Conservation (phyloP, 768 basidiomycete genomes). For the Pleurotus citrinopileatus region DNA sequence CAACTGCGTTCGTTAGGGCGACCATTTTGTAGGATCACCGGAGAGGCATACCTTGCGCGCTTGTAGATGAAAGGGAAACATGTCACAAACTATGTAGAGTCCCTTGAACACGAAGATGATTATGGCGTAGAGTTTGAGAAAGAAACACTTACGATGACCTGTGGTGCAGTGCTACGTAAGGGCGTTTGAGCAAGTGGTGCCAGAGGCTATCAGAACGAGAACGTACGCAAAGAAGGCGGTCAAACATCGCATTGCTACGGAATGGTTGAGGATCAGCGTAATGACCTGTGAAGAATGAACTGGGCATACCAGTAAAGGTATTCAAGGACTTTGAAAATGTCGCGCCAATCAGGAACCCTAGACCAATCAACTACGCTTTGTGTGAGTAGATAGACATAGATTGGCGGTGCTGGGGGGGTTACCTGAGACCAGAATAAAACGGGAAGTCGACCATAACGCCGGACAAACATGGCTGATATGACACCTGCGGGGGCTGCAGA, state of each 20-base stretch:
- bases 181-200: background rate
- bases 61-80: slow-evolving; percentile 60
- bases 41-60: slow-evolving; percentile 41
- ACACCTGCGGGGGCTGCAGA: slow-evolving; percentile 42
- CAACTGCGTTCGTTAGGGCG: slow-evolving; percentile 22
- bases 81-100: slow-evolving; percentile 48
- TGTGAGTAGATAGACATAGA: background rate
- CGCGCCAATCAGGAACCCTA: slow-evolving; percentile 50
- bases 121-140: background rate
- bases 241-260: slow-evolving; percentile 29
- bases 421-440: slow-evolving; percentile 59
- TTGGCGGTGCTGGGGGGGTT: slow-evolving; percentile 7
- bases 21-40: background rate
- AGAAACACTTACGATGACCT: slow-evolving; percentile 35
- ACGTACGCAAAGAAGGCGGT: slow-evolving; percentile 29
- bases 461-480: slow-evolving; percentile 46
- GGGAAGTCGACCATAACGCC: slow-evolving; percentile 56
- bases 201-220: background rate
- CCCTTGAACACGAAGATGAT: slow-evolving; percentile 23
- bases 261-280: background rate
- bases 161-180: slow-evolving; percentile 41
- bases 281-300: background rate
- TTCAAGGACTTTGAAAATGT: slow-evolving; percentile 50
- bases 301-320: slow-evolving; percentile 33
- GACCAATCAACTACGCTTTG: slow-evolving; percentile 36